Evolutionary conservation across 352 stramenopile genomes (phyloP).

Genomic region (Achlya hypogyna): DNA sequence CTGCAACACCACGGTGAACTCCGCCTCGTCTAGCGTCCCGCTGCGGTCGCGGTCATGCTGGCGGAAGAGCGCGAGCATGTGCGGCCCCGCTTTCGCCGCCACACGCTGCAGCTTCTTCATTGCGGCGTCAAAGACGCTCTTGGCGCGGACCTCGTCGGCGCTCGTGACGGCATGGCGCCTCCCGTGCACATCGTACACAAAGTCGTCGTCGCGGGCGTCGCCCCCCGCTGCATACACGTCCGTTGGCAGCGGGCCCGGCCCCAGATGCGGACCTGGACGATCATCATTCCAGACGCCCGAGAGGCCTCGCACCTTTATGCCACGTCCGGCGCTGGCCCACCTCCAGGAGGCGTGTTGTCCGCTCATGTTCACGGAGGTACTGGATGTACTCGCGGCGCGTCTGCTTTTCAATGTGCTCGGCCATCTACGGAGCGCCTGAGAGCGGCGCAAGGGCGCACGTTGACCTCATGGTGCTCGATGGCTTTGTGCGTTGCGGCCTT

Average conservation of each 20-base stretch:
- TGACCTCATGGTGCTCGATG: constrained; percentile 40
- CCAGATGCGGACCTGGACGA: constrained; percentile 24
- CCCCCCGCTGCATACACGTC: constrained; percentile 23
- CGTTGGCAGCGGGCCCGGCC: constrained; percentile 35
- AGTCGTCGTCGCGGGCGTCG: background rate
- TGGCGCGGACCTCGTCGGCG: constrained; percentile 23
- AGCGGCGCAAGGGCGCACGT: background rate
- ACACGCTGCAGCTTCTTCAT: constrained; percentile 48
- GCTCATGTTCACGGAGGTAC: constrained; percentile 35
- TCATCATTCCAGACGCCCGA: background rate
- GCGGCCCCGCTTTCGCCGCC: constrained; percentile 3
- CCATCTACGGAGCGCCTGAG: constrained; percentile 15
- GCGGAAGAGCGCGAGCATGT: constrained; percentile 35
- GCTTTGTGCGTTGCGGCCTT: constrained; percentile 41
- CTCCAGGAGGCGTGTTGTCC: constrained; percentile 28
- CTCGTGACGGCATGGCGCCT: constrained; percentile 30
- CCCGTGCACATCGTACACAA: constrained; percentile 59
- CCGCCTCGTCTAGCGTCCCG: constrained; percentile 34
- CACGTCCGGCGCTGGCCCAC: constrained; percentile 29
- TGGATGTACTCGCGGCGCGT: constrained; percentile 37
- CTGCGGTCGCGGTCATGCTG: constrained; percentile 40
- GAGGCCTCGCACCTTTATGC: constrained; percentile 19
- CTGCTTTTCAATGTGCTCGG: constrained; percentile 30
- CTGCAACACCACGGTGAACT: constrained; percentile 35
- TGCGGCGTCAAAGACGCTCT: constrained; percentile 34